These are phyloP conservation scores for Serendipita sp. DNA, from an alignment of 768 basidiomycete genomes.

Conservation along the genomic window DNA sequence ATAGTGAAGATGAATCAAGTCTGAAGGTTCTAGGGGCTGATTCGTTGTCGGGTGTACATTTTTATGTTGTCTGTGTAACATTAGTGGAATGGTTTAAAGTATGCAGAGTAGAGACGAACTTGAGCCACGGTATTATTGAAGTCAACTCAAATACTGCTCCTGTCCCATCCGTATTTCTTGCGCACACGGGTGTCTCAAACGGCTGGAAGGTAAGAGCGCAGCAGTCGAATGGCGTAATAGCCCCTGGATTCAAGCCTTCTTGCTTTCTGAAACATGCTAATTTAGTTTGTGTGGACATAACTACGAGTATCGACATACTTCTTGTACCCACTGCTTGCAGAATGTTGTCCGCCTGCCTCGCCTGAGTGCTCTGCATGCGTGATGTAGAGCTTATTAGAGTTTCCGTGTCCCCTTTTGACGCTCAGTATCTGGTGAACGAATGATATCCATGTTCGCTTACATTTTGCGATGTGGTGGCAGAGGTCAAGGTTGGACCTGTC, in stretches of 20 bases:
- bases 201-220: conserved; percentile 85
- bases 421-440: neutral
- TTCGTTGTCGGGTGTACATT: conserved; percentile 68
- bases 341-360: conserved; percentile 57
- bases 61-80: conserved; percentile 48
- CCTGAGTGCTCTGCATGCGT: conserved; percentile 81
- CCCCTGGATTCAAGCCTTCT: conserved; percentile 44
- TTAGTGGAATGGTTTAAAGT: conserved; percentile 6
- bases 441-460: neutral
- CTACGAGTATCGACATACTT: conserved; percentile 28
- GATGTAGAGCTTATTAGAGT: conserved; percentile 60
- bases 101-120: conserved; percentile 31
- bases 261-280: conserved; percentile 35
- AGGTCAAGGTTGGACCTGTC: neutral
- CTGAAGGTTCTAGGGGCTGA: conserved; percentile 48
- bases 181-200: conserved; percentile 77
- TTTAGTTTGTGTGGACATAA: conserved; percentile 9
- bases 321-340: conserved; percentile 56
- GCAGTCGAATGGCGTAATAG: conserved; percentile 71
- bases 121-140: conserved; percentile 89
- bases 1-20: conserved; percentile 67
- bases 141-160: conserved; percentile 75
- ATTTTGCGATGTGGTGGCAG: conserved; percentile 3
- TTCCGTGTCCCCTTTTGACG: conserved; percentile 40
- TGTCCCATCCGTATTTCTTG: conserved; percentile 64